A percentile compares a stretch with the other conserved stretches of the same genome.
Conservation (phyloP, 2,329 filamentous ascomycete genomes). For the Ascochyta pisi region DNA sequence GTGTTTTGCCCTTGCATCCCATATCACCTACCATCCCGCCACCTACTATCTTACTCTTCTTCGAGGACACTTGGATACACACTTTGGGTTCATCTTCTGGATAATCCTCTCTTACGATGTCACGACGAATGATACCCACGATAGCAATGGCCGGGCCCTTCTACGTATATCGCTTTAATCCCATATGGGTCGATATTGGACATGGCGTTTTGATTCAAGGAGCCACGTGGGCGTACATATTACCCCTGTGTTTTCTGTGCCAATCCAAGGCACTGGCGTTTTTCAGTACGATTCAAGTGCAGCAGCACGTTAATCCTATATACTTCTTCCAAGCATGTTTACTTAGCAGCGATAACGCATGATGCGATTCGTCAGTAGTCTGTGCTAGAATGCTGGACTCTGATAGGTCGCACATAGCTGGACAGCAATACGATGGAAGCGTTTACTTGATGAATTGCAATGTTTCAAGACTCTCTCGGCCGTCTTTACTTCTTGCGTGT, state of each 20-base stretch:
- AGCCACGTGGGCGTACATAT: conserved; percentile 25
- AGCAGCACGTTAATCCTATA: conserved; percentile 11
- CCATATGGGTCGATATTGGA: conserved; percentile 26
- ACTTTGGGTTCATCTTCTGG: conserved; percentile 26
- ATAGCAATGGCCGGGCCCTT: conserved; percentile 37
- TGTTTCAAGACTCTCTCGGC: background rate
- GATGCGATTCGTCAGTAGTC: background rate
- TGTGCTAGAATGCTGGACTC: background rate
- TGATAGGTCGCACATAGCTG: background rate
- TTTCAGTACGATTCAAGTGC: conserved; percentile 8
- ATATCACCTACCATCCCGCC: conserved; percentile 8
- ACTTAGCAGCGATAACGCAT: background rate
- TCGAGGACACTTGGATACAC: conserved; percentile 21
- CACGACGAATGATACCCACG: conserved; percentile 49
- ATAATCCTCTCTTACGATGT: conserved; percentile 40
- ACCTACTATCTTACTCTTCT: conserved; percentile 18
- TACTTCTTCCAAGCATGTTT: background rate
- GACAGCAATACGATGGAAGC: background rate
- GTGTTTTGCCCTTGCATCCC: conserved; percentile 19
- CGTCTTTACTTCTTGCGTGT: too few relatives aligned
- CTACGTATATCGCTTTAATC: conserved; percentile 34
- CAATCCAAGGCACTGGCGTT: conserved; percentile 22
- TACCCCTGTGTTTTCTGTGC: conserved; percentile 17
- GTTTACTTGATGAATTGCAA: conserved; percentile 4
- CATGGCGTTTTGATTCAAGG: conserved; percentile 24